Percentiles rank a stretch among this genome's conserved stretches.
These are phyloP conservation scores for Pneumocystis murina DNA, from an alignment of 1,139 yeast species.

Conservation along the genomic window DNA sequence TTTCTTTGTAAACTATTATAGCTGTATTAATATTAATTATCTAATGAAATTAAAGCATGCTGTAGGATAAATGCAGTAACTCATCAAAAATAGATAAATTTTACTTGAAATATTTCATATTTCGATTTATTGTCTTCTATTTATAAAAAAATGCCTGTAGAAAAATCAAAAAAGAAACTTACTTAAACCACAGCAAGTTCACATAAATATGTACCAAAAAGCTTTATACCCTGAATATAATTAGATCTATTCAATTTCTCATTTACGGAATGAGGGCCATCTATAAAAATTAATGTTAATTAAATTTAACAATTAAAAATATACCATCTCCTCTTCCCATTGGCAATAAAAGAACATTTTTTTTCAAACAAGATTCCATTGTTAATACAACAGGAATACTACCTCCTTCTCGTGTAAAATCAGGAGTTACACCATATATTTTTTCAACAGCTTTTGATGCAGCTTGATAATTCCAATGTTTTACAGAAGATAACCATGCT, in stretches of 20 bases:
- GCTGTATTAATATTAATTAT: no score
- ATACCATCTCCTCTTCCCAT: conserved; percentile 90
- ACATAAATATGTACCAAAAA: conserved; percentile 85
- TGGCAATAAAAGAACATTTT: conserved; percentile 66
- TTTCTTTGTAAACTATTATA: no score
- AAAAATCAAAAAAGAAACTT: neutral
- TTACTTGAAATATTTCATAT: no score
- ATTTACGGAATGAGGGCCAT: conserved; percentile 95
- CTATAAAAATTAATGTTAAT: neutral
- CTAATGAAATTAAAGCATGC: no score
- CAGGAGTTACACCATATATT: conserved; percentile 92
- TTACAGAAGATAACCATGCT: conserved; percentile 93
- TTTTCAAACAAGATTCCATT: conserved; percentile 45
- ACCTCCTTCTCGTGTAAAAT: conserved; percentile 54
- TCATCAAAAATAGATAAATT: no score
- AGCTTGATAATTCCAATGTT: conserved; percentile 82
- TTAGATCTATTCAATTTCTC: conserved; percentile 82
- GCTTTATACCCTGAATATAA: conserved; percentile 86
- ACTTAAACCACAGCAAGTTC: conserved; percentile 41
- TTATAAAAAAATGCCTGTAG: neutral
- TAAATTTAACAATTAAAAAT: neutral
- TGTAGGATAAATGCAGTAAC: no score
- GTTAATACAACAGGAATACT: conserved; percentile 1
- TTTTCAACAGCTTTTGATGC: conserved; percentile 87
- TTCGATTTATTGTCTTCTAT: neutral